Percentiles rank a stretch among this genome's conserved stretches.
phyloP scores from a whole-genome alignment of 2,329 filamentous ascomycete genomes.

The Xylaria sp. region DNA sequence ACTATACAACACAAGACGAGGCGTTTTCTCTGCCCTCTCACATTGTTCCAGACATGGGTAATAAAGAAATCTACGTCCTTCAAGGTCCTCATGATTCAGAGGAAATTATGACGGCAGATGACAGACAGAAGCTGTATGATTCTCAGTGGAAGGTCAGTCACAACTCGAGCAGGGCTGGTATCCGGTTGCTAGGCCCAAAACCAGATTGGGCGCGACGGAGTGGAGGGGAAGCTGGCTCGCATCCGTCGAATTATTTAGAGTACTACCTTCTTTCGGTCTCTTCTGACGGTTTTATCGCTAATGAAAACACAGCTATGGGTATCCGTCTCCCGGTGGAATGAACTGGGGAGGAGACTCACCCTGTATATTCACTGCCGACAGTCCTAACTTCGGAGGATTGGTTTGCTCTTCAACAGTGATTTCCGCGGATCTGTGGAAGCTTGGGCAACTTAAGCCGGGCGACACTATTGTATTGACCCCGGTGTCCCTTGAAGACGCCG shows the following conservation, averaged over 20 bases:
- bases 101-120: conserved; percentile 51
- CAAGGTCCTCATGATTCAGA: conserved; percentile 54
- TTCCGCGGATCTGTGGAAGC: conserved; percentile 55
- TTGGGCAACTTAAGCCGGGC: conserved; percentile 54
- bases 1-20: neutral
- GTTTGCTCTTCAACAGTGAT: conserved; percentile 53
- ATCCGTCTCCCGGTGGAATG: conserved; percentile 50
- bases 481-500: conserved; percentile 19
- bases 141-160: conserved; percentile 53
- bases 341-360: conserved; percentile 57
- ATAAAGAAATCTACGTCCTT: conserved; percentile 47
- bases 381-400: conserved; percentile 56
- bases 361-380: conserved; percentile 53
- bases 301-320: conserved; percentile 13
- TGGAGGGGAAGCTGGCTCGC: conserved; percentile 52
- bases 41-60: conserved; percentile 44
- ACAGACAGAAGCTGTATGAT: conserved; percentile 48
- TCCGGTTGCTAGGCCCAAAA: conserved; percentile 52
- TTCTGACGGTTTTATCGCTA: neutral
- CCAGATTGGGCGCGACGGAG: conserved; percentile 52
- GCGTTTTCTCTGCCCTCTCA: conserved; percentile 26
- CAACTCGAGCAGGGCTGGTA: conserved; percentile 55
- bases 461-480: conserved; percentile 47
- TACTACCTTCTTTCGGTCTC: neutral
- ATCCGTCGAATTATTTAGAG: conserved; percentile 52